These are phyloP conservation scores for Epipyxis sp. DNA, from an alignment of 108 stramenopile species.

Conservation along the genomic window DNA sequence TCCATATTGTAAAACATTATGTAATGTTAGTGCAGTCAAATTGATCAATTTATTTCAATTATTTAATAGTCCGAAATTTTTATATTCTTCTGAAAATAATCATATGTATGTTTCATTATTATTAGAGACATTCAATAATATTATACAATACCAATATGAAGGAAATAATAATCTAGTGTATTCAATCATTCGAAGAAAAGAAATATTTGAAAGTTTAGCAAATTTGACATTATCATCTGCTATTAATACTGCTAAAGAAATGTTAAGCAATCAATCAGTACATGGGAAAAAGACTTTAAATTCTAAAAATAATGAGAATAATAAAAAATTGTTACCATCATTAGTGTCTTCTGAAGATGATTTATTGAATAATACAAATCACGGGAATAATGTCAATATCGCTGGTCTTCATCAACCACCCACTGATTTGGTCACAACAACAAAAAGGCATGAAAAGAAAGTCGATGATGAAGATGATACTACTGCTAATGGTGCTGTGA, in stretches of 20 bases:
- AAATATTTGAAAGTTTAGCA: slow-evolving; percentile 49
- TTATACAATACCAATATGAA: slow-evolving; percentile 95
- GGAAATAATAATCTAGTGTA: slow-evolving; percentile 94
- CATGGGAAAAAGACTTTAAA: neutral
- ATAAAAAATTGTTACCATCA: neutral
- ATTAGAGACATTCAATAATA: slow-evolving; percentile 93
- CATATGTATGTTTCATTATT: slow-evolving; percentile 79
- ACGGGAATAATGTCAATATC: too few species aligned
- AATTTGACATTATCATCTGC: slow-evolving; percentile 38
- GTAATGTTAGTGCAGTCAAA: slow-evolving; percentile 75
- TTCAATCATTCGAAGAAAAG: slow-evolving; percentile 75
- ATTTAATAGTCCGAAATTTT: slow-evolving; percentile 78
- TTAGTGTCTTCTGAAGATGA: neutral
- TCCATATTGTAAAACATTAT: slow-evolving; percentile 82
- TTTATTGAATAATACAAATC: too few species aligned
- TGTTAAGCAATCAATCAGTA: neutral
- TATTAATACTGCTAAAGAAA: neutral
- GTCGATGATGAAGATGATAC: neutral
- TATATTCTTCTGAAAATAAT: slow-evolving; percentile 73
- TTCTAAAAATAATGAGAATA: neutral
- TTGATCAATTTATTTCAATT: slow-evolving; percentile 89
- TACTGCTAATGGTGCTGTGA: neutral
- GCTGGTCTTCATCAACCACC: too few species aligned
- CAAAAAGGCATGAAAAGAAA: neutral
- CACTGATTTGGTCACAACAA: neutral